phyloP scores from a whole-genome alignment of 2,329 filamentous ascomycete genomes.

The Macrophomina phaseolina region DNA sequence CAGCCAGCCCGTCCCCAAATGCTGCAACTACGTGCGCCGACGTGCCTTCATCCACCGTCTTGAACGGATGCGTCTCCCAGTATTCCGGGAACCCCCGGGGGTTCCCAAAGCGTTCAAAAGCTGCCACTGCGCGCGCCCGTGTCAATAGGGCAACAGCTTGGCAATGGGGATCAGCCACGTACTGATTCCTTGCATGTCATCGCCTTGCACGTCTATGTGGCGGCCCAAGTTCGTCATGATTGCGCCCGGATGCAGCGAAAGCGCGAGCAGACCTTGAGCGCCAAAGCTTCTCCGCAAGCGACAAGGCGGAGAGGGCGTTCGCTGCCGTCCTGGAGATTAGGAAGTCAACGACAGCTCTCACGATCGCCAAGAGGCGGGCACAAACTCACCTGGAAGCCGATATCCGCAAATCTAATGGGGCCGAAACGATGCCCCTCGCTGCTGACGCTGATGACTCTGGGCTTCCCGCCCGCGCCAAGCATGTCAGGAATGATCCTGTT shows the following conservation, averaged over 20 bases:
- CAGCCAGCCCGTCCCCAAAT: conserved; percentile 37
- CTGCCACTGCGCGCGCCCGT: conserved; percentile 27
- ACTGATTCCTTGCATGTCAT: conserved; percentile 33
- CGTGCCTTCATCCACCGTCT: conserved; percentile 38
- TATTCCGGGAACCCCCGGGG: conserved; percentile 25
- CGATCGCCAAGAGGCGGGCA: no score
- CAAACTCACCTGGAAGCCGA: conserved; percentile 29
- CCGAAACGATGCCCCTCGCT: conserved; percentile 31
- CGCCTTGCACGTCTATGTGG: conserved; percentile 26
- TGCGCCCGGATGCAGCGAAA: conserved; percentile 40
- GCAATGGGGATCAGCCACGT: conserved; percentile 8
- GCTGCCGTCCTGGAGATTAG: conserved; percentile 16
- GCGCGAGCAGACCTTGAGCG: conserved; percentile 33
- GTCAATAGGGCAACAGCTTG: not conserved
- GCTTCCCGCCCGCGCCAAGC: conserved; percentile 37
- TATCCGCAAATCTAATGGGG: conserved; percentile 31
- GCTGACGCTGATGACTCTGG: conserved; percentile 38
- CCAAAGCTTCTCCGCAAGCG: conserved; percentile 38
- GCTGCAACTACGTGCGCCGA: conserved; percentile 41
- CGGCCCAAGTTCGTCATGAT: conserved; percentile 35
- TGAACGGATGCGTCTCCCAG: conserved; percentile 28
- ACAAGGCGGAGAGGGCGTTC: conserved; percentile 36
- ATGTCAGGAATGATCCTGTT: conserved; percentile 51
- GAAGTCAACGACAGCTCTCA: no score
- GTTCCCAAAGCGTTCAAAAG: conserved; percentile 34